phyloP scores from a whole-genome alignment of 331 rosid species.

The Quercus tomentella region DNA sequence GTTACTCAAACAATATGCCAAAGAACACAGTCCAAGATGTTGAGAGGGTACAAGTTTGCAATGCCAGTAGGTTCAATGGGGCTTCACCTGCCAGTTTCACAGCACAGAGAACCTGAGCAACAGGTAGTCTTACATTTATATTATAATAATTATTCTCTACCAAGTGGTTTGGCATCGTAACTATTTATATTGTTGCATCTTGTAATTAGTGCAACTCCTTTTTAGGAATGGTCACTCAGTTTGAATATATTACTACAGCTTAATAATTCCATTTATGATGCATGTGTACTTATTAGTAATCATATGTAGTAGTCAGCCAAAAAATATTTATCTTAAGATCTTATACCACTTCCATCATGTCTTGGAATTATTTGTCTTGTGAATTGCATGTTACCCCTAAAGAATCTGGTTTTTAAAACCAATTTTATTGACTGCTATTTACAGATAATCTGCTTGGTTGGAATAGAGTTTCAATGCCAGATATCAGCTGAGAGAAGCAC shows the following conservation, averaged over 20 bases:
- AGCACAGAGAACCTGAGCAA: constrained; percentile 32
- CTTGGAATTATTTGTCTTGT: neutral
- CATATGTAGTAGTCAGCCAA: neutral
- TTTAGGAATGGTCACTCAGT: neutral
- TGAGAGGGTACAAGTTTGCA: constrained; percentile 34
- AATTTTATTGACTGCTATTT: constrained; percentile 7
- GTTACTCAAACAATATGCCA: constrained; percentile 24
- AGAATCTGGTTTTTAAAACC: neutral
- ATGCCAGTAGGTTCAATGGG: constrained; percentile 35
- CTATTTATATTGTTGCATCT: neutral
- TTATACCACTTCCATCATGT: neutral
- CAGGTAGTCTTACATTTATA: constrained; percentile 38
- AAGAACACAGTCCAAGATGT: constrained; percentile 36
- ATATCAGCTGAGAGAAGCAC: constrained; percentile 16
- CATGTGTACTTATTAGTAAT: neutral
- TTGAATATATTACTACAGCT: neutral
- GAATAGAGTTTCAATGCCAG: constrained; percentile 14
- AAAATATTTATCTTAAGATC: neutral
- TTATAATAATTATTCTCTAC: neutral
- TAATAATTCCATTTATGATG: neutral
- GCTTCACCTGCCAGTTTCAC: constrained; percentile 22
- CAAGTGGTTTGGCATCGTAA: constrained; percentile 6
- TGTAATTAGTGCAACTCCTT: neutral
- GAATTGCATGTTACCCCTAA: neutral
- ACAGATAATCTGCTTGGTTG: constrained; percentile 48